phyloP scores from a whole-genome alignment of 2,329 filamentous ascomycete species.

The Cladosporium sp. region DNA sequence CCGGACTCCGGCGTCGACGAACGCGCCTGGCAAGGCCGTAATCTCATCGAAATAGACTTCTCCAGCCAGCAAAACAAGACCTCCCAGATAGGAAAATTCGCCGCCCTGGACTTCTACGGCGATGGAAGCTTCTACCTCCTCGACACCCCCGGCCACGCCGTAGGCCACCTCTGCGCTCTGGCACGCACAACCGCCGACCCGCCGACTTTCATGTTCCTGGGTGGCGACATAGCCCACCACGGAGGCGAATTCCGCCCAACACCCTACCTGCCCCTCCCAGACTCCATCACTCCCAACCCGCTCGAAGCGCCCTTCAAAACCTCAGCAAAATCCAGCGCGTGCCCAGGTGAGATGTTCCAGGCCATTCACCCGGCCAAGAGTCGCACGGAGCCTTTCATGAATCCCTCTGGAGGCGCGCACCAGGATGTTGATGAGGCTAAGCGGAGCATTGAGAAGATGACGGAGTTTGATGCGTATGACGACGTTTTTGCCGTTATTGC shows the following conservation, averaged over 20 bases:
- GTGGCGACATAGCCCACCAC: slow-evolving; percentile 45
- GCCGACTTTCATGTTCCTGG: slow-evolving; percentile 45
- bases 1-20: slow-evolving; percentile 33
- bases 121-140: slow-evolving; percentile 54
- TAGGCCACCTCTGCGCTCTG: slow-evolving; percentile 47
- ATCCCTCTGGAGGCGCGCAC: slow-evolving; percentile 19
- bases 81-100: slow-evolving; percentile 39
- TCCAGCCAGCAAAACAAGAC: slow-evolving; percentile 22
- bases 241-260: slow-evolving; percentile 44
- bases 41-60: slow-evolving; percentile 33
- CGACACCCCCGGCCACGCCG: slow-evolving; percentile 48
- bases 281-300: slow-evolving; percentile 36
- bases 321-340: slow-evolving; percentile 24
- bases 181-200: slow-evolving; percentile 36
- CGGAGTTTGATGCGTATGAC: slow-evolving; percentile 42
- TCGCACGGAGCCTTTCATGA: slow-evolving; percentile 26
- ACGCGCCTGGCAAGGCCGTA: slow-evolving; percentile 33
- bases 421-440: slow-evolving; percentile 30
- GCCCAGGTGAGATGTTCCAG: slow-evolving; percentile 38
- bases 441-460: slow-evolving; percentile 42
- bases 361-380: slow-evolving; percentile 31
- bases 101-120: slow-evolving; percentile 49
- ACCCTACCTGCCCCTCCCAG: slow-evolving; percentile 36
- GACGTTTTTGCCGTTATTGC: slow-evolving; percentile 44
- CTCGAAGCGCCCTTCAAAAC: slow-evolving; percentile 25